Base-by-base conservation (phyloP, 805 yeast species). In the Scheffersomyces coipomensis region DNA sequence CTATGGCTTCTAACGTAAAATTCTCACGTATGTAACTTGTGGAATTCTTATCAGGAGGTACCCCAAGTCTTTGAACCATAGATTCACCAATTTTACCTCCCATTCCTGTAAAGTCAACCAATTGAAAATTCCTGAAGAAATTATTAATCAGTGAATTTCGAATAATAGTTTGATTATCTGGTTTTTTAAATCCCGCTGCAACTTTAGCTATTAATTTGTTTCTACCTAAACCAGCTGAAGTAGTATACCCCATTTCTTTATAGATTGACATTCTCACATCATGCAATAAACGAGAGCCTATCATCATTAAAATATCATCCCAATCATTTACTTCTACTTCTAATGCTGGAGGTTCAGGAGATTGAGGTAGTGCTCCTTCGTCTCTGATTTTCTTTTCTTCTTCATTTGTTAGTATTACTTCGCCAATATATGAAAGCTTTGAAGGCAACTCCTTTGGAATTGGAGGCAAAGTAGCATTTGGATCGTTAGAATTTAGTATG, bases 21-120 rank as follows among this genome's bases (percentile, higher is more conserved):
- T 68, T 64, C 3, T 76, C 74, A 38, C 85, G 64, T 1, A 88
- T 71, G 40, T 58, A 71, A 2, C 71, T 62, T 5, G 65, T 58
- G 4, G 49, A 84, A 71, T 43, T 79, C 57, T 21, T 39, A 15
- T 60, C 71, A 2, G 64, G 62, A 0, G 84, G 86, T 2, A 78
- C 61, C 1, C 70, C 65, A n/a, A 89, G 58, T 15, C 65, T 58
- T n/a, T 60, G 56, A 13, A 71, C 45, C 1, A 88, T 67, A 10
- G 66, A 63, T 9, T 81, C 81, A 0, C 99, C 99, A 8, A 74
- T 62, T 48, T 87, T 88, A 2, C 98, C 99, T 5, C 99, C 98
- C 72, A 91, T 67, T 0, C 96, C 88, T 76, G 96, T 84, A 41
- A 91, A 78, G 49, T 89, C 95, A 0, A 78, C 76, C 16, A 91